Conservation (phyloP, 108 stramenopile species). For the Nannochloropsis gaditana region DNA sequence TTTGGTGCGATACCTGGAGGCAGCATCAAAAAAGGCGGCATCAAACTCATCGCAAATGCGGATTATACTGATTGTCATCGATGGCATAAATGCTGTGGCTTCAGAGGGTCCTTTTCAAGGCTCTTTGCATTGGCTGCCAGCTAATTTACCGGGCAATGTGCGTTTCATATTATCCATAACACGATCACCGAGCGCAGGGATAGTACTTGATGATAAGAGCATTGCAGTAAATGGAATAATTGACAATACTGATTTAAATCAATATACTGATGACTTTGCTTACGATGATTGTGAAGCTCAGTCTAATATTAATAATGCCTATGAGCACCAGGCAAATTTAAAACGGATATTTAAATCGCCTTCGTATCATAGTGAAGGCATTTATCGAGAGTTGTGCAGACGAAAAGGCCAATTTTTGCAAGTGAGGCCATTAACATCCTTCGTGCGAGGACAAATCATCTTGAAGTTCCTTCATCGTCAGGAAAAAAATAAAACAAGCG, state of each 20-base stretch:
- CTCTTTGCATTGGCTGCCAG: slow-evolving; percentile 60
- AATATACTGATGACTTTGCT: no score
- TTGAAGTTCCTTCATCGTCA: slow-evolving; percentile 13
- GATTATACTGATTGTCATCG: slow-evolving; percentile 56
- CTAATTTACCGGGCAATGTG: slow-evolving; percentile 54
- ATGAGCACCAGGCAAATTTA: no score
- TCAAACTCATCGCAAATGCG: slow-evolving; percentile 41
- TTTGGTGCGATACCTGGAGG: slow-evolving; percentile 56
- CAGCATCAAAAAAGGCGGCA: slow-evolving; percentile 54
- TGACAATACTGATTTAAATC: no score
- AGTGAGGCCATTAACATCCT: slow-evolving; percentile 32
- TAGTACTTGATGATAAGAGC: no score
- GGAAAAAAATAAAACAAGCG: neutral
- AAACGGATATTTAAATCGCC: no score
- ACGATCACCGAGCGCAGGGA: neutral
- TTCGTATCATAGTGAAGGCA: neutral
- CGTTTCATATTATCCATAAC: slow-evolving; percentile 55
- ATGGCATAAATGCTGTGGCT: slow-evolving; percentile 37
- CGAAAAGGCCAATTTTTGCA: slow-evolving; percentile 36
- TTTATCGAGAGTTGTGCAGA: slow-evolving; percentile 37
- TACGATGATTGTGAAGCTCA: no score
- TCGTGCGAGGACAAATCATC: neutral
- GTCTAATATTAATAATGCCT: no score
- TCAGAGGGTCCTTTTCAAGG: slow-evolving; percentile 34
- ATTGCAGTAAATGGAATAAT: no score